phyloP scores from a whole-genome alignment of 805 yeast species.

The Saccharomycopsis fermentans region DNA sequence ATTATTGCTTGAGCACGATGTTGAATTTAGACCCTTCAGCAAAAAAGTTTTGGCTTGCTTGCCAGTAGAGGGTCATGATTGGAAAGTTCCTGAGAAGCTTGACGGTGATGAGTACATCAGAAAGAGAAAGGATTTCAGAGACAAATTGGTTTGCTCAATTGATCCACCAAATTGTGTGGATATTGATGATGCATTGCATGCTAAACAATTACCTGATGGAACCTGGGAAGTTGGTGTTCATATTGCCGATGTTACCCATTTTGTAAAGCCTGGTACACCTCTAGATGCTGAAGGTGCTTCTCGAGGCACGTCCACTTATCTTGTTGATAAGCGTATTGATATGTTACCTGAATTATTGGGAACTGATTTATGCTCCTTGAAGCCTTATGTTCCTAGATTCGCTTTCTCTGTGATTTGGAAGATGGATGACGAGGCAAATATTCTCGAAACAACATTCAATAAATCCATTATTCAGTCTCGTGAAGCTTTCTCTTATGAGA shows the following conservation, averaged over 20 bases:
- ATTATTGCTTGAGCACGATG: constrained; percentile 84
- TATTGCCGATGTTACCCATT: constrained; percentile 97
- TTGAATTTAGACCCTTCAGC: constrained; percentile 92
- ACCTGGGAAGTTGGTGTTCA: constrained; percentile 97
- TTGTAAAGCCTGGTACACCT: constrained; percentile 86
- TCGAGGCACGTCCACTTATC: constrained; percentile 93
- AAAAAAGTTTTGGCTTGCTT: constrained; percentile 85
- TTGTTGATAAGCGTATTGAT: constrained; percentile 96
- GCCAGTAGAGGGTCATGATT: constrained; percentile 86
- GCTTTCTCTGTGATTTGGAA: constrained; percentile 97
- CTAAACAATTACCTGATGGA: constrained; percentile 75
- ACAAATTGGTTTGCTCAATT: constrained; percentile 83
- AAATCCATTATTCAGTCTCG: constrained; percentile 86
- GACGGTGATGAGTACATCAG: constrained; percentile 36
- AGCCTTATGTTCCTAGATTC: constrained; percentile 90
- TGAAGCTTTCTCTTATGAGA: constrained; percentile 90
- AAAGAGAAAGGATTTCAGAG: constrained; percentile 77
- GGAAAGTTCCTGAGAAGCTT: constrained; percentile 73
- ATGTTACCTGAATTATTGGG: constrained; percentile 95
- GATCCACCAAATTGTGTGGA: constrained; percentile 99
- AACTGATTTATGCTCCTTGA: constrained; percentile 89
- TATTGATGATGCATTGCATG: constrained; percentile 97
- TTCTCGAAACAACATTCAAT: constrained; percentile 65
- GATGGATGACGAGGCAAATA: constrained; percentile 74
- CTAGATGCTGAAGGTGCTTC: constrained; percentile 94